phyloP scores from a whole-genome alignment of 805 yeast genomes.

The Wickerhamiella bombiphila region DNA sequence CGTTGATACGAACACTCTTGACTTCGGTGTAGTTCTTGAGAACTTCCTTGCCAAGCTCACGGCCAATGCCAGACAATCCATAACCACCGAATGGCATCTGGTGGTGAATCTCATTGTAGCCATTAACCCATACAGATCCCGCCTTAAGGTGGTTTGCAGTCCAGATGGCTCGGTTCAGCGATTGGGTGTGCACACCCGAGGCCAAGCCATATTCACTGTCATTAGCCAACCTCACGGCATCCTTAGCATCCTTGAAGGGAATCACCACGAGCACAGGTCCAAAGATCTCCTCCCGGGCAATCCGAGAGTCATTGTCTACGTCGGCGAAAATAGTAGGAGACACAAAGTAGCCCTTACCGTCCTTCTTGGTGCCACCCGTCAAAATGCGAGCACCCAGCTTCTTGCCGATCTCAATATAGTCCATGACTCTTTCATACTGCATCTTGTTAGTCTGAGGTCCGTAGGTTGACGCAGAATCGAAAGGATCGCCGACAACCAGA shows the following conservation, averaged over 20 bases:
- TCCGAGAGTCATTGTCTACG: conserved; percentile 49
- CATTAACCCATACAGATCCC: conserved; percentile 58
- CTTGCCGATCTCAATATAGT: conserved; percentile 62
- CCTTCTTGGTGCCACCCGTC: conserved; percentile 71
- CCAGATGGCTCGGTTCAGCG: conserved; percentile 49
- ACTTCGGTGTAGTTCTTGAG: conserved; percentile 55
- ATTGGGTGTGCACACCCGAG: conserved; percentile 62
- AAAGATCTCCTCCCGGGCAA: conserved; percentile 70
- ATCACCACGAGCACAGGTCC: conserved; percentile 75
- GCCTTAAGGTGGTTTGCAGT: conserved; percentile 47
- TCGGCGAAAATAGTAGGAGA: conserved; percentile 76
- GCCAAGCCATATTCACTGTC: conserved; percentile 67
- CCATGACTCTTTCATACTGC: conserved; percentile 66
- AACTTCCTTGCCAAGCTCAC: conserved; percentile 68
- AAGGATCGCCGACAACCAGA: conserved; percentile 67
- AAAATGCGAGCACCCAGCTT: conserved; percentile 72
- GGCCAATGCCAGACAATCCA: conserved; percentile 65
- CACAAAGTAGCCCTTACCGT: conserved; percentile 36
- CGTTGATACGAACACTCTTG: conserved; percentile 65
- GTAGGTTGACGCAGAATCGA: conserved; percentile 60
- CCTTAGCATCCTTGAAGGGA: conserved; percentile 50
- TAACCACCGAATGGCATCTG: conserved; percentile 72
- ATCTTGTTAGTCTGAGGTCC: conserved; percentile 83
- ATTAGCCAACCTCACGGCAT: conserved; percentile 56
- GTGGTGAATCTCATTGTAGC: conserved; percentile 49